A percentile compares a stretch with the other conserved stretches of the same genome.
phyloP scores from a whole-genome alignment of 2,329 filamentous ascomycete genomes.

The Fulvia fulva region DNA sequence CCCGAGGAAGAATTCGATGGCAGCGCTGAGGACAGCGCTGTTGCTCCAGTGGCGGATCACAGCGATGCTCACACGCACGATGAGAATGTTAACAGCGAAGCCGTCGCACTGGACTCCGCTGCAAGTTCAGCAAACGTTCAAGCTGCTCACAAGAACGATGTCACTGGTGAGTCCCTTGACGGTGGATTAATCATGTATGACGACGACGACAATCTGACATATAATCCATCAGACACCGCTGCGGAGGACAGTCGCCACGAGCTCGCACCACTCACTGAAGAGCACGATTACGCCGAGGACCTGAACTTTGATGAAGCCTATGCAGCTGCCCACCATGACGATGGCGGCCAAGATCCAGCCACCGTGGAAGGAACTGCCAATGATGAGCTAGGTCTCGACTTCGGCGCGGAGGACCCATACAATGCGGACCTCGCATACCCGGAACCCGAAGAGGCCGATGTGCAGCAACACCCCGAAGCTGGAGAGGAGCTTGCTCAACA shows the following conservation, averaged over 20 bases:
- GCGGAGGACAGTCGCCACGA: constrained; percentile 20
- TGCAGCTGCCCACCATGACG: background rate
- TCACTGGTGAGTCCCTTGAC: constrained; percentile 27
- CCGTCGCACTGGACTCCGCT: constrained; percentile 17
- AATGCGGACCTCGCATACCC: constrained; percentile 10
- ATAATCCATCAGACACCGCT: constrained; percentile 18
- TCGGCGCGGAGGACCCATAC: constrained; percentile 14
- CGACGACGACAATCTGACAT: constrained; percentile 25
- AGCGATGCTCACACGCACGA: constrained; percentile 4
- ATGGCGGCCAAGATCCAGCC: background rate
- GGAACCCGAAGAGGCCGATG: constrained; percentile 6
- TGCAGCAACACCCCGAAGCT: constrained; percentile 5
- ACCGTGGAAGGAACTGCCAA: background rate
- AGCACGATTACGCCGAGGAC: constrained; percentile 2
- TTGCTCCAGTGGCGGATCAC: constrained; percentile 6
- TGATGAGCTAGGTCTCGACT: background rate
- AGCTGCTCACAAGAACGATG: constrained; percentile 19
- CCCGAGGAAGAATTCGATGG: constrained; percentile 15
- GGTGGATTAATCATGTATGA: constrained; percentile 26
- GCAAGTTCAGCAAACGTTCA: constrained; percentile 26
- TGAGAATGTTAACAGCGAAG: constrained; percentile 3
- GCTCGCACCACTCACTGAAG: constrained; percentile 13
- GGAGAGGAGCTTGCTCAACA: constrained; percentile 4
- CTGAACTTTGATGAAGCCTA: background rate
- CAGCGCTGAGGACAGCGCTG: background rate